phyloP scores from a whole-genome alignment of 371 early-diverging fungal genomes.

The Mortierella sp. region DNA sequence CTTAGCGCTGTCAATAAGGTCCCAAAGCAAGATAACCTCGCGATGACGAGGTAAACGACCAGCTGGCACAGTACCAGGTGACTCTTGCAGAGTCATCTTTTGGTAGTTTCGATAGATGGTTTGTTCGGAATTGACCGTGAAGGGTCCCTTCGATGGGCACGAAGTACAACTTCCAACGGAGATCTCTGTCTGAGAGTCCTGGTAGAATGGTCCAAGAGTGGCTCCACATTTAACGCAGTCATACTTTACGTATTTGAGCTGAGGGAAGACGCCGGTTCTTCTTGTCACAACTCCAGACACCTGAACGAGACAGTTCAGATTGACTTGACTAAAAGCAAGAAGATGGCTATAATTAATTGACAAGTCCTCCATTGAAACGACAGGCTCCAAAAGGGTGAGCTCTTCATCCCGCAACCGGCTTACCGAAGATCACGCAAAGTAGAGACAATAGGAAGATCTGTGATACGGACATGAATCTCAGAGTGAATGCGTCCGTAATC shows the following conservation, averaged over 20 bases:
- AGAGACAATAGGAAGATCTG: conserved; percentile 89
- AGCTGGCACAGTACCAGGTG: conserved; percentile 97
- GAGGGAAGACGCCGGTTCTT: conserved; percentile 96
- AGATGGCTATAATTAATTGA: background rate
- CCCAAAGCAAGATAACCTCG: conserved; percentile 97
- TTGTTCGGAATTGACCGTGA: conserved; percentile 92
- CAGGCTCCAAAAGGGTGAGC: background rate
- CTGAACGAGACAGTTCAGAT: conserved; percentile 95
- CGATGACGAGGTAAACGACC: conserved; percentile 97
- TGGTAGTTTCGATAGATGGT: conserved; percentile 99
- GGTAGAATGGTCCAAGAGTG: conserved; percentile 96
- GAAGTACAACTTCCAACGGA: conserved; percentile 91
- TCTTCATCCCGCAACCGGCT: background rate
- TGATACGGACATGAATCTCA: conserved; percentile 97
- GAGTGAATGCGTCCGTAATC: conserved; percentile 93
- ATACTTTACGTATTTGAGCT: conserved; percentile 97
- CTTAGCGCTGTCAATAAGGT: conserved; percentile 97
- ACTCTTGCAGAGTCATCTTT: conserved; percentile 98
- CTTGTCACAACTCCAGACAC: conserved; percentile 98
- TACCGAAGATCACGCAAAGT: conserved; percentile 93
- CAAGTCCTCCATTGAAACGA: background rate
- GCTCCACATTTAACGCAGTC: conserved; percentile 97
- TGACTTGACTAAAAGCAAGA: conserved; percentile 70
- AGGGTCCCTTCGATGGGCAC: conserved; percentile 97
- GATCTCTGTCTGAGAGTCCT: conserved; percentile 90